phyloP scores from a whole-genome alignment of 805 yeast species.

The Metschnikowia lochheadii region DNA sequence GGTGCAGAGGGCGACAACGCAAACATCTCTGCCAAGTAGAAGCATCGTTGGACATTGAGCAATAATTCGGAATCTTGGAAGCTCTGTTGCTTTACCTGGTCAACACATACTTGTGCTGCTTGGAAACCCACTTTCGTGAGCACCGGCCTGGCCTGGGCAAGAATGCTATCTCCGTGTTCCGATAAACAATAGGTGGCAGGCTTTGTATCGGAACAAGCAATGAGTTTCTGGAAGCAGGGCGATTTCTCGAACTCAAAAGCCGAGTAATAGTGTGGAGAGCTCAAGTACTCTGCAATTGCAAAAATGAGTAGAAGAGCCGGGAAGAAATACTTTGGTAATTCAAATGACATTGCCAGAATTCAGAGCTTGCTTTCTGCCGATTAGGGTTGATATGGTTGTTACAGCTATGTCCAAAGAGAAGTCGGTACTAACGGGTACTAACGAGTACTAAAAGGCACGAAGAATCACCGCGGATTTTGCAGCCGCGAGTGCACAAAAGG shows the following conservation, averaged over 20 bases:
- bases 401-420: neutral
- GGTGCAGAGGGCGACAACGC: neutral
- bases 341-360: neutral
- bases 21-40: constrained; percentile 8
- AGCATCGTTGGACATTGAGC: constrained; percentile 12
- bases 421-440: neutral
- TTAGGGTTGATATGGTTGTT: neutral
- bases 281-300: neutral
- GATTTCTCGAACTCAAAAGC: constrained; percentile 7
- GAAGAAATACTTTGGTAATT: neutral
- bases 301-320: neutral
- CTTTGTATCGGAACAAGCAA: constrained; percentile 10
- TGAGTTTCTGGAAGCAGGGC: constrained; percentile 6
- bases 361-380: neutral
- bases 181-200: constrained; percentile 6
- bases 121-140: constrained; percentile 6
- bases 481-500: neutral
- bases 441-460: neutral
- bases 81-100: constrained; percentile 2
- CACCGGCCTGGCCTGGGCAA: constrained; percentile 4
- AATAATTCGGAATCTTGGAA: constrained; percentile 8
- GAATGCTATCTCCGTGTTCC: neutral
- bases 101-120: constrained; percentile 7
- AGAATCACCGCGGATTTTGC: neutral
- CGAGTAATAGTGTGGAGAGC: neutral